Evolutionary conservation across 2,329 filamentous ascomycete species (phyloP).

Genomic region (Colletotrichum australisinense): DNA sequence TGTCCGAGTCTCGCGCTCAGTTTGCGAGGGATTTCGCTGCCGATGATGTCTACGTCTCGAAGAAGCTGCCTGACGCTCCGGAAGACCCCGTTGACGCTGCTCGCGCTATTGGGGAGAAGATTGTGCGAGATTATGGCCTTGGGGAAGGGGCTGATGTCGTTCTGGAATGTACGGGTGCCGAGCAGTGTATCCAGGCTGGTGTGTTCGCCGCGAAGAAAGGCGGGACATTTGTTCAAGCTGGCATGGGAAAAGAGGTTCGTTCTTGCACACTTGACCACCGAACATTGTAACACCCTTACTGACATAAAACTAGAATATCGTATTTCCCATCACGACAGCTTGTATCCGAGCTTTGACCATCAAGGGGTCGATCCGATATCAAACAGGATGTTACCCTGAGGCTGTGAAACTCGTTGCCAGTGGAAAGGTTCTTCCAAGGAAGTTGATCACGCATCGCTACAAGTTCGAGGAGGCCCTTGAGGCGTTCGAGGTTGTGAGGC

Average conservation of each 20-base stretch:
- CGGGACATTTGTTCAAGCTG: constrained; percentile 62
- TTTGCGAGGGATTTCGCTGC: constrained; percentile 58
- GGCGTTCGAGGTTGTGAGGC: constrained; percentile 64
- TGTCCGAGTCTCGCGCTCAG: constrained; percentile 51
- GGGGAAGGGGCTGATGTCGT: constrained; percentile 61
- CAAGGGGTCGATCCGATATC: constrained; percentile 78
- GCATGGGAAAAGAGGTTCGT: constrained; percentile 57
- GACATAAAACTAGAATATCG: constrained; percentile 48
- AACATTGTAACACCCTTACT: background rate
- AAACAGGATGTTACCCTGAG: constrained; percentile 78
- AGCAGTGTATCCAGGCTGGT: constrained; percentile 59
- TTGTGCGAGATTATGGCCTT: constrained; percentile 52
- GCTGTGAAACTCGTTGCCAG: constrained; percentile 61
- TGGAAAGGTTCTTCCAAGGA: constrained; percentile 54
- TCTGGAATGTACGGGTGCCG: constrained; percentile 44
- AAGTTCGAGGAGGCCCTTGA: too few relatives aligned
- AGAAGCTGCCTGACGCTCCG: constrained; percentile 47
- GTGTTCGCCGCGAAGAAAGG: constrained; percentile 57
- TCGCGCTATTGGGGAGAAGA: constrained; percentile 60
- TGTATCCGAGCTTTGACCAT: constrained; percentile 82
- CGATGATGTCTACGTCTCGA: constrained; percentile 54
- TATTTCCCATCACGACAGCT: constrained; percentile 76
- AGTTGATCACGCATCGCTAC: constrained; percentile 57
- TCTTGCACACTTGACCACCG: too few relatives aligned
- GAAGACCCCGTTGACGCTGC: constrained; percentile 63